Evolutionary conservation across 495 filamentous ascomycete species (phyloP), one percentile per base, ranked within the genome.

Genomic region (Achaetomiella virescens): DNA sequence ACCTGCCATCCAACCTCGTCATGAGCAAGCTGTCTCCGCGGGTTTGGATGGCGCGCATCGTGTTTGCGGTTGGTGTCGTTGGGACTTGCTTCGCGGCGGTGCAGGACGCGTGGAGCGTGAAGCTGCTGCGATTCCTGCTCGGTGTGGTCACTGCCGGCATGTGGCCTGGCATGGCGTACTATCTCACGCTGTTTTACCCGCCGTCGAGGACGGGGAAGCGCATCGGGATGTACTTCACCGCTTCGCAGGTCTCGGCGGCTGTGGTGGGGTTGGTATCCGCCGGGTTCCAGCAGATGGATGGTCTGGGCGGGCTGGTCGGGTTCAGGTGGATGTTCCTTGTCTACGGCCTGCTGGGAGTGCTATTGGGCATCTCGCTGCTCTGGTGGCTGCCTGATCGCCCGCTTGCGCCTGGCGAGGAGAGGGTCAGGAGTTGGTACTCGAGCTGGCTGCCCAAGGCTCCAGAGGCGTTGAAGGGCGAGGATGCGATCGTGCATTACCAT

Each of bases 251-350:
- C 15, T 95, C 91, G 6, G 91, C 91, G 0, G 87, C 91, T 1
- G 90, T 95, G 6, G 91, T 92, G 8, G 90, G 91, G 5, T 76
- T 95, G 9, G 91, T 95, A 18, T 93, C 90, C 12, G 90, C 90
- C 0, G 91, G 91, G 0, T 95, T 96, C 66, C 89, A 95, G 66
- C 72, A 93, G 61, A 92, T 96, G 86, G 89, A 96, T 63, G 88
- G 88, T 9, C 63, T 73, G 2, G 76, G 79, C 14, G 90, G 91
- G 10, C 75, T 91, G 6, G 86, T 88, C 3, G 91, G 91, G 14
- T 96, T 90, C 66, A 85, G 89, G 58, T 96, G 91, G 91, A 95
- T 96, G 91, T 95, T 96, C 66, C 79, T 96, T 21, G 70, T 96
- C 35, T 96, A 90, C 57, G 91, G 91, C 8, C 70, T 96, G 9